These are phyloP conservation scores for Arctium lappa DNA, from an alignment of 129 eudicot species.

Conservation along the genomic window DNA sequence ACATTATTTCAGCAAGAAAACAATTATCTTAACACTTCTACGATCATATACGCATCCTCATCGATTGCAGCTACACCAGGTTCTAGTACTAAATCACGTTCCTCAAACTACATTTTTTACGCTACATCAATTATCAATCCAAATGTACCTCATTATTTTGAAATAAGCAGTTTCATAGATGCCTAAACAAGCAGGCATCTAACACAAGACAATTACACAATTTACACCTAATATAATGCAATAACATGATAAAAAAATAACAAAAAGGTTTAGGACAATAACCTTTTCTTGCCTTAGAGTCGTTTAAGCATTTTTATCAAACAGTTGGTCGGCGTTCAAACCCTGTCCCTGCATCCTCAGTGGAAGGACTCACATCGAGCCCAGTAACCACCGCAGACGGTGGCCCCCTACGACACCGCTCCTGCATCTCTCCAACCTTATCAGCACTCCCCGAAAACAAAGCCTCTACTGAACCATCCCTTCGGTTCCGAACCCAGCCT, in stretches of 20 bases:
- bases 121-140: background rate
- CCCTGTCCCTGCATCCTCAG: conserved; percentile 62
- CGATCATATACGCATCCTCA: background rate
- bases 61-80: background rate
- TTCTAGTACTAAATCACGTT: background rate
- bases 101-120: background rate
- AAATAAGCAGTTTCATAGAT: background rate
- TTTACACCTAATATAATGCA: background rate
- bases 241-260: background rate
- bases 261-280: background rate
- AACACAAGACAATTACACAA: background rate
- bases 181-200: background rate
- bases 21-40: too few species aligned
- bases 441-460: conserved; percentile 68
- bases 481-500: conserved; percentile 88
- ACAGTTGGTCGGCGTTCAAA: conserved; percentile 67
- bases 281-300: conserved; percentile 5
- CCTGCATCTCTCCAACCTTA: conserved; percentile 86
- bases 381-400: conserved; percentile 66
- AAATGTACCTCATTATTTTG: background rate
- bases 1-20: too few species aligned
- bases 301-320: conserved; percentile 33
- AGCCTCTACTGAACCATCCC: conserved; percentile 90
- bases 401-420: conserved; percentile 84
- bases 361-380: conserved; percentile 45